These are phyloP conservation scores for Verticillium klebahnii DNA, from an alignment of 2,329 filamentous ascomycete genomes.

Conservation along the genomic window DNA sequence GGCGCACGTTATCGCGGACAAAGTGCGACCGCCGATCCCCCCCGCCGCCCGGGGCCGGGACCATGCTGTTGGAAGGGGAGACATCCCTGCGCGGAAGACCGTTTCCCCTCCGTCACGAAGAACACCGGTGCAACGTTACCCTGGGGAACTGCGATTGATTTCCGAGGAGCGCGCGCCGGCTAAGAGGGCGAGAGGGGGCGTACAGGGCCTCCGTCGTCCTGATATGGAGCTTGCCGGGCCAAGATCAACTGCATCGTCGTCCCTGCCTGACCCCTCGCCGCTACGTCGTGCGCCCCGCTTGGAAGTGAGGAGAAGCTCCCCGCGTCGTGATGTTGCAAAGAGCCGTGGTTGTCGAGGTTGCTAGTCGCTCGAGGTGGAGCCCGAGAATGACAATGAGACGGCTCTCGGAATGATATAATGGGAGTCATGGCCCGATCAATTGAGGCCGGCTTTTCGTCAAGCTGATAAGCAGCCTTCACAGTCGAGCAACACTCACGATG, in stretches of 20 bases:
- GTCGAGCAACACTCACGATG: not conserved
- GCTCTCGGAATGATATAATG: not conserved
- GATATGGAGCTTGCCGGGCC: not conserved
- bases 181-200: not conserved
- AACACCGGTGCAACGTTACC: not conserved
- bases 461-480: not conserved
- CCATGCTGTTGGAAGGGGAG: not conserved
- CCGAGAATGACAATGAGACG: not conserved
- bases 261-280: not conserved
- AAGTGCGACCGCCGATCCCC: not conserved
- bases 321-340: not conserved
- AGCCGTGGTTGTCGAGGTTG: not conserved
- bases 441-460: not conserved
- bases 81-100: not conserved
- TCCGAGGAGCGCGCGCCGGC: not conserved
- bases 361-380: not conserved
- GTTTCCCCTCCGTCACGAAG: not conserved
- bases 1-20: not conserved
- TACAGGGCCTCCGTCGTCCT: not conserved
- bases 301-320: not conserved
- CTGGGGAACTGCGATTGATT: not conserved
- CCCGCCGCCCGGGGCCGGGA: not conserved
- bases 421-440: not conserved
- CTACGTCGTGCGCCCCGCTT: not conserved
- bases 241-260: not conserved